phyloP scores from a whole-genome alignment of 176 grass and related monocot genomes.

The Eremochloa ophiuroides region DNA sequence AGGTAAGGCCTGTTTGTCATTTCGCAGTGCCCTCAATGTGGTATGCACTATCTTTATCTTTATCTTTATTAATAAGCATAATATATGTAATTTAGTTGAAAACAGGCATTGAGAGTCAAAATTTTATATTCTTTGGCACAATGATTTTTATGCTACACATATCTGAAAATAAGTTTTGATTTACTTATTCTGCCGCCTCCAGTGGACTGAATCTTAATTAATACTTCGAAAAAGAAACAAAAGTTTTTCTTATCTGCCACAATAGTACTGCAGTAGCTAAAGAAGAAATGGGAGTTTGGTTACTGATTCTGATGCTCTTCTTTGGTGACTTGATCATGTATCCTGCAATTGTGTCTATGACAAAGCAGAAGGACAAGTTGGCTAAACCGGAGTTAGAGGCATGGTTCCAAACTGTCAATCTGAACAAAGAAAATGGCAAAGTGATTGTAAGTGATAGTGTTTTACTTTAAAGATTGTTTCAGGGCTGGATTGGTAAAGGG shows the following conservation, averaged over 20 bases:
- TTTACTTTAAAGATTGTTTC: slow-evolving; percentile 12
- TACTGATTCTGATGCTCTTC: slow-evolving; percentile 14
- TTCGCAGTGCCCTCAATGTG: neutral
- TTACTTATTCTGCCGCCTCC: neutral
- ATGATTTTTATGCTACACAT: neutral
- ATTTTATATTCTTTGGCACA: neutral
- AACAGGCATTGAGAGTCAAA: neutral
- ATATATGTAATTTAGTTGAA: slow-evolving; percentile 10
- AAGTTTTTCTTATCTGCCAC: neutral
- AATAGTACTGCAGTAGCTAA: neutral
- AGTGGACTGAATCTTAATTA: neutral
- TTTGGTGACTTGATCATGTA: neutral
- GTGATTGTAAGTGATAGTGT: slow-evolving; percentile 54
- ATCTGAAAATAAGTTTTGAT: slow-evolving; percentile 1
- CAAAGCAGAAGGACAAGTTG: slow-evolving; percentile 51
- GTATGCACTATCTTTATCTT: neutral
- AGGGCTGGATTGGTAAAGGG: slow-evolving; percentile 9
- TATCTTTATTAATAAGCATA: neutral
- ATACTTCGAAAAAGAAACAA: neutral
- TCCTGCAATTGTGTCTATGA: slow-evolving; percentile 12
- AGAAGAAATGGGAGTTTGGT: neutral
- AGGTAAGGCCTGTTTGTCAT: slow-evolving; percentile 44
- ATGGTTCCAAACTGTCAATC: slow-evolving; percentile 55
- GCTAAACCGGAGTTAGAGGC: slow-evolving; percentile 38
- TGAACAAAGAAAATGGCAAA: slow-evolving; percentile 80